Percentiles rank a stretch among this genome's conserved stretches.
These are phyloP conservation scores for Xylariaceae sp. DNA, from an alignment of 2,329 filamentous ascomycete genomes.

Conservation along the genomic window DNA sequence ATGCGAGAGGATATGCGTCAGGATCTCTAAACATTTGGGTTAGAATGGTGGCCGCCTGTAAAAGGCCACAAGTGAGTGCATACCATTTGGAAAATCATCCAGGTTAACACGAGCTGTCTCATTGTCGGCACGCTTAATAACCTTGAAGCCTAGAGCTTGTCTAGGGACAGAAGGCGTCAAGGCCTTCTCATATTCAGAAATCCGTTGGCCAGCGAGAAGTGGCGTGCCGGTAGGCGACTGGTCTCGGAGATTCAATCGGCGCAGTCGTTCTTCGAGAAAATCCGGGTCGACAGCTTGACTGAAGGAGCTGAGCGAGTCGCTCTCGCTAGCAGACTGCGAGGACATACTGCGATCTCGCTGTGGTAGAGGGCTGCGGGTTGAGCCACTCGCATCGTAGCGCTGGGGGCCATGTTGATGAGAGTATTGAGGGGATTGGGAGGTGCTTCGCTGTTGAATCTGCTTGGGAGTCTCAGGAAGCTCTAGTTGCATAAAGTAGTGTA, in stretches of 20 bases:
- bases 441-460: slow-evolving; percentile 40
- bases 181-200: slow-evolving; percentile 68
- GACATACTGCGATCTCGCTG: slow-evolving; percentile 46
- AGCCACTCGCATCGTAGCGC: slow-evolving; percentile 51
- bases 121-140: slow-evolving; percentile 55
- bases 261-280: slow-evolving; percentile 57
- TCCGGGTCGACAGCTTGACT: slow-evolving; percentile 48
- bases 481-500: slow-evolving; percentile 69
- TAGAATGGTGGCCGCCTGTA: slow-evolving; percentile 30
- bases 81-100: slow-evolving; percentile 81
- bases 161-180: slow-evolving; percentile 54
- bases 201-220: slow-evolving; percentile 56
- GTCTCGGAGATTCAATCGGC: slow-evolving; percentile 56
- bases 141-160: slow-evolving; percentile 61
- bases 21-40: slow-evolving; percentile 69
- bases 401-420: slow-evolving; percentile 66
- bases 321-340: slow-evolving; percentile 44
- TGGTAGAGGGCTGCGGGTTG: slow-evolving; percentile 43
- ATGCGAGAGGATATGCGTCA: slow-evolving; percentile 91
- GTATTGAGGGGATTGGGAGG: slow-evolving; percentile 42
- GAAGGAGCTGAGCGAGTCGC: slow-evolving; percentile 34
- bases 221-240: slow-evolving; percentile 37
- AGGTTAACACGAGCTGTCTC: slow-evolving; percentile 52
- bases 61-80: slow-evolving; percentile 35
- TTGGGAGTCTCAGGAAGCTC: slow-evolving; percentile 52